phyloP scores from a whole-genome alignment of 345 rosid genomes.

The Eucalyptus erythrocorys region DNA sequence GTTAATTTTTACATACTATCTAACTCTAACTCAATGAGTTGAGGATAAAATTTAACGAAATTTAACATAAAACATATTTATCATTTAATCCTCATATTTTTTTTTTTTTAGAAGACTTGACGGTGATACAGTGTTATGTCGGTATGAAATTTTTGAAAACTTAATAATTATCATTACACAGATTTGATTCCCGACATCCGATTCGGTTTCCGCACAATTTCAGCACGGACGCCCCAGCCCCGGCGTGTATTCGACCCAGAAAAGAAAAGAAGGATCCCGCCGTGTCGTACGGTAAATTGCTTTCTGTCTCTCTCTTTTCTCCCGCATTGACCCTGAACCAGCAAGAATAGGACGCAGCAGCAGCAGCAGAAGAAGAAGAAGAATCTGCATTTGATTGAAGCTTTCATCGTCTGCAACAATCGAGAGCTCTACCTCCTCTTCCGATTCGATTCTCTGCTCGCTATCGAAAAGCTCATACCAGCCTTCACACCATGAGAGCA shows the following conservation, averaged over 20 bases:
- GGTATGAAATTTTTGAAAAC: background rate
- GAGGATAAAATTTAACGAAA: background rate
- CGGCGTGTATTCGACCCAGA: too few relatives aligned
- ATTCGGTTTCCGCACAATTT: background rate
- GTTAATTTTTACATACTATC: too few relatives aligned
- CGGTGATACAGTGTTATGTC: background rate
- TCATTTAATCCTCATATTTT: fast-evolving
- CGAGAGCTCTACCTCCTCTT: background rate
- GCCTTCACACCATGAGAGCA: background rate
- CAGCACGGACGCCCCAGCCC: background rate
- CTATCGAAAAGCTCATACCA: background rate
- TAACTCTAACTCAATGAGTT: too few relatives aligned
- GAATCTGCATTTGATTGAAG: background rate
- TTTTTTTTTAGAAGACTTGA: too few relatives aligned
- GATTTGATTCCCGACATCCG: background rate
- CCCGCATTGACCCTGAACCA: background rate
- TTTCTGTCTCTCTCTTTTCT: background rate
- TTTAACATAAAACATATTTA: background rate
- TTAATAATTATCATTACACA: background rate
- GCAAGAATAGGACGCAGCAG: background rate
- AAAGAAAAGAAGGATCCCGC: background rate
- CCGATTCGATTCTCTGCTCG: background rate
- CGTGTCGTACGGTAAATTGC: background rate
- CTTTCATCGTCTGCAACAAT: background rate
- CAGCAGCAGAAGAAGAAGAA: background rate